These are phyloP conservation scores for Raphanus hybrid DNA, from an alignment of 441 rosid genomes.

Conservation along the genomic window DNA sequence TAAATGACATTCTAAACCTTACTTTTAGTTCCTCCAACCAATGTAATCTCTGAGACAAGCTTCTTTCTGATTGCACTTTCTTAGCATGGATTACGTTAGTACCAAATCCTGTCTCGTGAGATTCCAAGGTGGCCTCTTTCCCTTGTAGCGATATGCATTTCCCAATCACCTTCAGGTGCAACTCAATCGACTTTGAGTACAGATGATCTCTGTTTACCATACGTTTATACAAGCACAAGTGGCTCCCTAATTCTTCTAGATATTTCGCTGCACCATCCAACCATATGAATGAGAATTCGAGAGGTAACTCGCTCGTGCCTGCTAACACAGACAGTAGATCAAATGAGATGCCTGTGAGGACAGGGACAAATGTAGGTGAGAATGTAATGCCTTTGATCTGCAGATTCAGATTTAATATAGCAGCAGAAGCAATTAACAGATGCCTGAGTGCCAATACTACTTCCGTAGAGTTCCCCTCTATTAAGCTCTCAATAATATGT, in stretches of 20 bases:
- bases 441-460: slow-evolving; percentile 74
- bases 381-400: slow-evolving; percentile 47
- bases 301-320: slow-evolving; percentile 51
- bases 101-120: slow-evolving; percentile 75
- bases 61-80: slow-evolving; percentile 44
- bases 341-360: slow-evolving; percentile 55
- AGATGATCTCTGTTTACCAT: slow-evolving; percentile 45
- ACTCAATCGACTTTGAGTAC: slow-evolving; percentile 66
- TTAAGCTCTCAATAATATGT: slow-evolving; percentile 54
- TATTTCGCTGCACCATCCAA: slow-evolving; percentile 81
- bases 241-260: slow-evolving; percentile 79
- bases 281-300: slow-evolving; percentile 67
- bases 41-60: slow-evolving; percentile 46
- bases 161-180: slow-evolving; percentile 77
- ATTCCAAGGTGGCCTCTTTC: slow-evolving; percentile 72
- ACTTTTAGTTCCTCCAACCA: slow-evolving; percentile 70
- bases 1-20: slow-evolving; percentile 76
- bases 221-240: slow-evolving; percentile 56
- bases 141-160: slow-evolving; percentile 88
- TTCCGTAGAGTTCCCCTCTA: slow-evolving; percentile 64
- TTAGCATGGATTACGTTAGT: slow-evolving; percentile 50
- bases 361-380: slow-evolving; percentile 54
- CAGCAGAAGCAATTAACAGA: slow-evolving; percentile 72
- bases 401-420: slow-evolving; percentile 69
- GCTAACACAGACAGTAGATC: slow-evolving; percentile 66